These are phyloP conservation scores for Penicillium sp. DNA, from an alignment of 2,329 filamentous ascomycete genomes.

Conservation along the genomic window DNA sequence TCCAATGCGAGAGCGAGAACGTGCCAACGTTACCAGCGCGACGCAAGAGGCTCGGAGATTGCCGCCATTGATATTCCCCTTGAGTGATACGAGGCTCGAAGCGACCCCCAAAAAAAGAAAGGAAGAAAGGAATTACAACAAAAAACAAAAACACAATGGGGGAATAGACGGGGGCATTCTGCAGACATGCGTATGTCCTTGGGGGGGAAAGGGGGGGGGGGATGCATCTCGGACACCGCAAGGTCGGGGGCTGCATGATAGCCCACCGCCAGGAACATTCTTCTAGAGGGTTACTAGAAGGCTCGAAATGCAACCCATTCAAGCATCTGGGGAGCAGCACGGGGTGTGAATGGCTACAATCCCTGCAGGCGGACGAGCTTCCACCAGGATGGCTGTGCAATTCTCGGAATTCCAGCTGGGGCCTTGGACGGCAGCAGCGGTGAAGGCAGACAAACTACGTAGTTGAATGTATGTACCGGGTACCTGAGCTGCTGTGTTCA, in stretches of 20 bases:
- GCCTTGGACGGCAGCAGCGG: slow-evolving; percentile 20
- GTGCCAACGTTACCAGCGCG: slow-evolving; percentile 1
- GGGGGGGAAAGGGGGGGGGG: neutral
- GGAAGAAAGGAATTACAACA: neutral
- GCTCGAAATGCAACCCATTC: slow-evolving; percentile 22
- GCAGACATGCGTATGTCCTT: slow-evolving; percentile 3
- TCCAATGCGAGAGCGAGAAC: neutral
- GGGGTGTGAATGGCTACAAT: slow-evolving; percentile 17
- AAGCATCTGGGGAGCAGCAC: slow-evolving; percentile 22
- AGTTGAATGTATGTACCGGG: slow-evolving; percentile 3
- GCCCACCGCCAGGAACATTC: slow-evolving; percentile 28
- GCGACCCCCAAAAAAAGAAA: neutral
- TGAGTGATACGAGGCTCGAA: slow-evolving; percentile 4
- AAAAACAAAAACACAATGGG: neutral
- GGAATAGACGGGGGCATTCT: neutral
- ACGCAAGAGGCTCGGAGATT: slow-evolving; percentile 21
- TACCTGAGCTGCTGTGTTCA: slow-evolving; percentile 11
- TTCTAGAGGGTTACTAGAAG: slow-evolving; percentile 35
- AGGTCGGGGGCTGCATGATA: slow-evolving; percentile 12
- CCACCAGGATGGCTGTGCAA: slow-evolving; percentile 18
- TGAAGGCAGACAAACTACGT: slow-evolving; percentile 18
- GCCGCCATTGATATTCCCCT: slow-evolving; percentile 13
- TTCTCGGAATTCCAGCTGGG: slow-evolving; percentile 19
- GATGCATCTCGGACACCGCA: slow-evolving; percentile 4
- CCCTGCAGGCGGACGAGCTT: slow-evolving; percentile 12